phyloP scores from a whole-genome alignment of 2,329 filamentous ascomycete genomes.

The Paraphoma sp. region DNA sequence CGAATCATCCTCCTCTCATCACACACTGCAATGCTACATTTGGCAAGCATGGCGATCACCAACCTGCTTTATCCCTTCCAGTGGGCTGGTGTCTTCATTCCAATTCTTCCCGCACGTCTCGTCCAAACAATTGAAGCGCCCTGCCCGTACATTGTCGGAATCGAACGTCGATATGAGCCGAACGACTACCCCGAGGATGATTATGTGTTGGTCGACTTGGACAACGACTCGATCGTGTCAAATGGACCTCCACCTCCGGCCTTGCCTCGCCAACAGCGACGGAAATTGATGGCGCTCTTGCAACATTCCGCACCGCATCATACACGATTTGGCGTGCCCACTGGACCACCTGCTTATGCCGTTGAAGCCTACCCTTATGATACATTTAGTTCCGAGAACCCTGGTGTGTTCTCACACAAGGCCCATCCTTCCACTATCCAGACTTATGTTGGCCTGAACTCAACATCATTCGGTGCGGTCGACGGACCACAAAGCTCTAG shows the following conservation, averaged over 20 bases:
- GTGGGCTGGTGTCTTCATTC: slow-evolving; percentile 95
- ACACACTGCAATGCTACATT: slow-evolving; percentile 93
- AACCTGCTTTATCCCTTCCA: slow-evolving; percentile 88
- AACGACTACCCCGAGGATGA: slow-evolving; percentile 91
- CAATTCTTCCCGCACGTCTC: slow-evolving; percentile 83
- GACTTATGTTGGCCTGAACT: slow-evolving; percentile 89
- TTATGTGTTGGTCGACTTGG: slow-evolving; percentile 92
- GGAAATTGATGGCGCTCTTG: slow-evolving; percentile 86
- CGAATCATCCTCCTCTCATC: slow-evolving; percentile 96
- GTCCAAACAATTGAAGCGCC: slow-evolving; percentile 92
- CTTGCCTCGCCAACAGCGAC: slow-evolving; percentile 84
- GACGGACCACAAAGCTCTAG: slow-evolving; percentile 59
- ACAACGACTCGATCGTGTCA: slow-evolving; percentile 87
- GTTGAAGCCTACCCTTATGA: slow-evolving; percentile 92
- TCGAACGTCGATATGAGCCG: slow-evolving; percentile 88
- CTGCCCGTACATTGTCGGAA: slow-evolving; percentile 95
- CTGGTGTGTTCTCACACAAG: slow-evolving; percentile 76
- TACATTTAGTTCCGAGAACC: slow-evolving; percentile 85
- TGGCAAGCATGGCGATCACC: slow-evolving; percentile 85
- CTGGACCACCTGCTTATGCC: slow-evolving; percentile 91
- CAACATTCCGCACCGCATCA: slow-evolving; percentile 92
- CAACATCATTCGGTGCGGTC: slow-evolving; percentile 80
- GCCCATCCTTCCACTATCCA: slow-evolving; percentile 75
- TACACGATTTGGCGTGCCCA: slow-evolving; percentile 80
- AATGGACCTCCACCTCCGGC: slow-evolving; percentile 76